Base-by-base conservation (phyloP, 371 early-diverging fungal species). In the Sanchytrium tribonematis region DNA sequence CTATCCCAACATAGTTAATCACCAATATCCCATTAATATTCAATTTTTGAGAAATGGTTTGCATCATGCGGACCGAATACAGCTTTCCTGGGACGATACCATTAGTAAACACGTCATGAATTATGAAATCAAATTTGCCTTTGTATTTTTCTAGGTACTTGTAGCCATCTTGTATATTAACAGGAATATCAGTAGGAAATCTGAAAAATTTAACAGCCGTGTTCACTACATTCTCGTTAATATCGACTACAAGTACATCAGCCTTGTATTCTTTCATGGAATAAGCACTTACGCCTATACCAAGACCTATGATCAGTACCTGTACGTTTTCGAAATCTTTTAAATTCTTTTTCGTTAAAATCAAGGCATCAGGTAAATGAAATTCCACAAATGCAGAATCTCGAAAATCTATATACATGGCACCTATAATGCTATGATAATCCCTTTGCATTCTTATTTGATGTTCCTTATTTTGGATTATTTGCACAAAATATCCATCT, bases 51-150 rank as follows among this genome's bases (percentile, higher is more conserved):
- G 77, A 76, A 71, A 84, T 75, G 17, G 80, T 76, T 32, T 74
- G 68, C 28, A 89, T 69, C 0, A 85, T 83, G 71, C 85, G 83
- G 22, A 80, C 74, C 0, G 87, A 82, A 71, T 88, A 87, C 74
- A 90, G 73, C 0, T 73, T 66, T 1, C 77, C 75, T 0, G 86
- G 84, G 0, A 89, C 83, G 0, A 82, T 80, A 0, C 89, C 91
- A 68, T 88, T 88, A 0, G 88, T 84, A 71, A 90, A 90, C 30
- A 90, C 87, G 75, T 90, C 91, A 73, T 89, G 91, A 22, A 88
- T 74, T 17, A 90, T 78, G 74, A 81, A 88, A 73, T 89, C 88
- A 74, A 88, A 90, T 31, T 74, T 72, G 66, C 66, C 71, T 1
- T 71, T 68, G 1, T 73, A 70, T 12, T 31, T 31, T 69, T 83